Evolutionary conservation across 495 filamentous ascomycete genomes (phyloP).

Genomic region (Viridothelium virens): DNA sequence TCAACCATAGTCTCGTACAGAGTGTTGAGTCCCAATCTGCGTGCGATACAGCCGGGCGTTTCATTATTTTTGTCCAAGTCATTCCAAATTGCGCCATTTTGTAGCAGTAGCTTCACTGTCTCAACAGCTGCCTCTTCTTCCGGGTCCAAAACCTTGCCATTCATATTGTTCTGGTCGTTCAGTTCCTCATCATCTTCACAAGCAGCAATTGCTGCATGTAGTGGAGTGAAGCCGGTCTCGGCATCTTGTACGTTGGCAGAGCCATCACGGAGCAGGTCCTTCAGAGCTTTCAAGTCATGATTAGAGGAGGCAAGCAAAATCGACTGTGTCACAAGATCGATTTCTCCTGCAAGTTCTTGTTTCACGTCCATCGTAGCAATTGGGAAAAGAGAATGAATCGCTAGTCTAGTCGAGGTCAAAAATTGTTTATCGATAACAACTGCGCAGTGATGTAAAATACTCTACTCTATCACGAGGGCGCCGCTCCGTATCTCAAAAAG

Average conservation of each 20-base stretch:
- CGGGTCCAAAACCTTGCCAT: constrained; percentile 19
- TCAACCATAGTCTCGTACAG: constrained; percentile 82
- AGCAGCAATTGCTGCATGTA: constrained; percentile 84
- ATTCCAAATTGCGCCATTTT: constrained; percentile 95
- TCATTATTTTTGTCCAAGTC: constrained; percentile 77
- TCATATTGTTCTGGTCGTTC: constrained; percentile 21
- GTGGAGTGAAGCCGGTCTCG: constrained; percentile 74
- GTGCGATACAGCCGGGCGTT: constrained; percentile 85
- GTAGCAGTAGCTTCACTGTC: constrained; percentile 67
- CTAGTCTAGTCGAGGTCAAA: neutral
- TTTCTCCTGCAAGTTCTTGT: too few species aligned
- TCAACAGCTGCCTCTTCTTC: constrained; percentile 49
- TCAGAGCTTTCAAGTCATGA: constrained; percentile 70
- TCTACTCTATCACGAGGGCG: too few species aligned
- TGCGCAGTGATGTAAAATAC: too few species aligned
- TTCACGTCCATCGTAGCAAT: neutral
- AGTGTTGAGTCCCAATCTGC: constrained; percentile 57
- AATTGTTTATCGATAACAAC: neutral
- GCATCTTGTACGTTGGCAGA: constrained; percentile 72
- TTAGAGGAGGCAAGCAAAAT: constrained; percentile 74
- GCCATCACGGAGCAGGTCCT: constrained; percentile 59
- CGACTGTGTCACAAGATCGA: constrained; percentile 2
- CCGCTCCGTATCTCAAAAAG: too few species aligned
- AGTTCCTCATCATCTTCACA: constrained; percentile 50
- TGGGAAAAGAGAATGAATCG: neutral